Evolutionary conservation across 257 asterid genomes (phyloP), one percentile per base, ranked within the genome.

Genomic region (Ehretia macrophylla): DNA sequence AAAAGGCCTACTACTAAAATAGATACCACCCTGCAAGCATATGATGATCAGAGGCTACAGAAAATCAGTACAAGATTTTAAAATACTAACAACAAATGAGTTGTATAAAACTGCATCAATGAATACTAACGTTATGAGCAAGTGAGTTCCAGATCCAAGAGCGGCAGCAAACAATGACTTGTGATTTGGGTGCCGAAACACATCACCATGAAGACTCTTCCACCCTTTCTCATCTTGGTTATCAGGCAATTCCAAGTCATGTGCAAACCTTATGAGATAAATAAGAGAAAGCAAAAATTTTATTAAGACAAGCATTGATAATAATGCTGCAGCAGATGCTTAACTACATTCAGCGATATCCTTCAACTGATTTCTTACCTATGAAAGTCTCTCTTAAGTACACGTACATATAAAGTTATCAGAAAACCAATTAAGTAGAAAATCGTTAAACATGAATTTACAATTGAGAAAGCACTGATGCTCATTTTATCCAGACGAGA

Each of bases 71-170:
- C 12, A 38, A 4, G 3, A 1, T 10, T 10, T 32, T 32, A 11
- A 0, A 4, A 18, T 19, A 50, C 42, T 5, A 14, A 14, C 21
- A 5, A 50, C 6, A 37, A 8, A 10, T 20, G 12, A 23, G 3
- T 19, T 5, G 21, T 18, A 38, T 21, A 14, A 5, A 12, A 8
- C 19, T 14, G 17, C n/a, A 13, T 19, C 11, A 14, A 22, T 8
- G 0, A 11, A 44, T 19, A 63, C 68, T 63, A 52, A 63, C 68
- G 51, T 32, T 0, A 8, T 14, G 0, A 63, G 27, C 17, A 63
- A 52, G 12, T 63, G 68, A n/a, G 17, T 8, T 40, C 68, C 68
- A 52, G 60, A 63, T 39, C 68, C 68, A 52, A 63, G 23, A 14
- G 68, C 68, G 10, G 68, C 68, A 39, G 68, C 42, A 5, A 63